Percentiles rank a stretch among this genome's conserved stretches.
Conservation (phyloP, 2,329 filamentous ascomycete species). For the Aspergillus japonicus region DNA sequence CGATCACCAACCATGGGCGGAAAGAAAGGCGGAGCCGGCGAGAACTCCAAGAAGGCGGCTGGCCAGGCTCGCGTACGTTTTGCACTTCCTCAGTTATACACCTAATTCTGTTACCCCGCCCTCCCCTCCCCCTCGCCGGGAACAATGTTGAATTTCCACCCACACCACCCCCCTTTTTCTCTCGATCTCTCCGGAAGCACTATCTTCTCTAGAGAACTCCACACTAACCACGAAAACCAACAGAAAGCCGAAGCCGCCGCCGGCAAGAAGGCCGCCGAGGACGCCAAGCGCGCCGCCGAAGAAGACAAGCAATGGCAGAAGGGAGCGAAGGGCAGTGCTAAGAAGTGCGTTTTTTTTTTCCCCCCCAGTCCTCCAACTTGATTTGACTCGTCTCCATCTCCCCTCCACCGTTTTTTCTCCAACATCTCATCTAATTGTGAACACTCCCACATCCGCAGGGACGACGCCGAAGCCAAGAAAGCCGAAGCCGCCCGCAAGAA, state of each 20-base stretch:
- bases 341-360: slow-evolving; percentile 71
- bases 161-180: neutral
- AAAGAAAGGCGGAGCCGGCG: slow-evolving; percentile 59
- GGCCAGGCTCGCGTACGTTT: slow-evolving; percentile 67
- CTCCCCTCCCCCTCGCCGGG: neutral
- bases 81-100: too few relatives aligned
- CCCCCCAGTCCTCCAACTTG: neutral
- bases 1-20: slow-evolving; percentile 61
- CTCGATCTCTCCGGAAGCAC: too few relatives aligned
- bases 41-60: slow-evolving; percentile 83
- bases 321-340: slow-evolving; percentile 78
- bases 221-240: neutral
- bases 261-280: slow-evolving; percentile 70
- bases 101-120: neutral
- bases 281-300: slow-evolving; percentile 62
- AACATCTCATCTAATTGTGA: neutral
- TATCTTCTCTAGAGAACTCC: neutral
- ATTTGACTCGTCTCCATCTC: neutral
- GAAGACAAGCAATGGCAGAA: slow-evolving; percentile 81
- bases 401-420: too few relatives aligned
- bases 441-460: slow-evolving; percentile 53
- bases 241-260: slow-evolving; percentile 88
- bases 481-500: slow-evolving; percentile 83
- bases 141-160: slow-evolving; percentile 25
- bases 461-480: slow-evolving; percentile 79